A percentile compares a stretch with the other conserved stretches of the same genome.
Evolutionary conservation across 2,329 filamentous ascomycete species (phyloP).

Genomic region (Fusarium sp.): DNA sequence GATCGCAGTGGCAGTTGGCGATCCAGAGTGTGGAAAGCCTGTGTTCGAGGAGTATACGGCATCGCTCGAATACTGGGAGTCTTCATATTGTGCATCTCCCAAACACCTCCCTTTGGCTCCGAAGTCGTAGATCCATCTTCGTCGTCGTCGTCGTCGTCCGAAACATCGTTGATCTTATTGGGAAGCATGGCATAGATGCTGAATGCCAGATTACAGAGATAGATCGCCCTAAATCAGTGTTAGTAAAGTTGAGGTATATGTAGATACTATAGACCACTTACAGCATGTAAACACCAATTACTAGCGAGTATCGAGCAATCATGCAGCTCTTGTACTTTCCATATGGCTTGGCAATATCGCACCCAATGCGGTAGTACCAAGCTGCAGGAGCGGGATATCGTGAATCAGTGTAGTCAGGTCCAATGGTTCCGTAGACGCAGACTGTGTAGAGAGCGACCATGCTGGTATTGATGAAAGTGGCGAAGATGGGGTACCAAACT

Average conservation of each 20-base stretch:
- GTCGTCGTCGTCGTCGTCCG: conserved; percentile 53
- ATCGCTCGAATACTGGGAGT: conserved; percentile 45
- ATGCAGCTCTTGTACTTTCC: conserved; percentile 68
- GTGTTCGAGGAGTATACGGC: conserved; percentile 72
- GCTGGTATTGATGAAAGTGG: conserved; percentile 64
- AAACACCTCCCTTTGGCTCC: conserved; percentile 56
- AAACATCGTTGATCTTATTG: conserved; percentile 62
- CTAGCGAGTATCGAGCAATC: conserved; percentile 75
- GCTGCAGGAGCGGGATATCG: conserved; percentile 68
- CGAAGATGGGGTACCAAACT: conserved; percentile 74
- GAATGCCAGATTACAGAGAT: conserved; percentile 67
- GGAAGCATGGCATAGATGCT: conserved; percentile 68
- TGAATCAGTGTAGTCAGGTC: conserved; percentile 76
- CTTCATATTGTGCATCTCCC: conserved; percentile 67
- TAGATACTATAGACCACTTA: conserved; percentile 54
- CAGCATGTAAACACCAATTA: conserved; percentile 73
- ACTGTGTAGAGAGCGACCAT: conserved; percentile 71
- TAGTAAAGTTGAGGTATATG: not conserved
- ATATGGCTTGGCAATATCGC: conserved; percentile 66
- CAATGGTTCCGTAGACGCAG: conserved; percentile 76
- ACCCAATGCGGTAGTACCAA: conserved; percentile 81
- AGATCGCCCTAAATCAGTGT: conserved; percentile 61
- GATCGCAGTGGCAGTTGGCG: conserved; percentile 63
- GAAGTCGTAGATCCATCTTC: conserved; percentile 50
- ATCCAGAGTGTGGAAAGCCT: conserved; percentile 73